Base-by-base conservation (phyloP, 2,329 filamentous ascomycete genomes). In the Metarhizium rileyi region DNA sequence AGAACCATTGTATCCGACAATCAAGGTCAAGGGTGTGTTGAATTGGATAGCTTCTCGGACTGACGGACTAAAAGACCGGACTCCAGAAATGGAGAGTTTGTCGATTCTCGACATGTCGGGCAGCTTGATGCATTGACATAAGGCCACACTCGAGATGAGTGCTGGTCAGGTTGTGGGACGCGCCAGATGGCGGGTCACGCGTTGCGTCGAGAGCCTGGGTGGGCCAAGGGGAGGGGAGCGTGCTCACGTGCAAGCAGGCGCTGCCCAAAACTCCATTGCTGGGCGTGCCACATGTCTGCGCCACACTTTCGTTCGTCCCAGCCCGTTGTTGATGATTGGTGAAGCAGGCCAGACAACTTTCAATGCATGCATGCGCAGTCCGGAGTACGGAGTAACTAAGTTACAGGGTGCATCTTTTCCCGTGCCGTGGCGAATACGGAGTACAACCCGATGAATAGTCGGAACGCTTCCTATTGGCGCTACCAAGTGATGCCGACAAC, bases 1-100 rank as follows among this genome's bases (percentile, higher is more conserved):
- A 1, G 91, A 97, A 49, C 93, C 93, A 71, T 98, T 98, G 69
- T 90, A 88, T 51, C 93, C 93, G 51, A 98, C 94, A 58, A 98
- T 98, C 54, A 98, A 78, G 12, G 93, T 98, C 50, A 98, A 77
- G 25, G 93, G 94, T 1, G 87, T 86, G 56, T 90, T 83, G 66
- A 98, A 97, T 58, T 86, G 78, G 54, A 97, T 95, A 35, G 80
- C 84, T 69, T 96, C 87, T 56, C 78, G 78, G 52, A 77, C 74
- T 41, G 76, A 75, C 56, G 87, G 85, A 66, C 86, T 86, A 66
- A 97, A 97, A 50, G 91, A 96, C 58, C 91, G 88, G 57, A 80
- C 69, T 57, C 90, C 91, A 63, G 83, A 72, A 55, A 97, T 93
- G 57, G 85, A 87, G 58, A 96, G 80, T 64, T 90, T 94, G 63